Base-by-base conservation (phyloP, 306 rosid genomes). In the Quercus ilex region DNA sequence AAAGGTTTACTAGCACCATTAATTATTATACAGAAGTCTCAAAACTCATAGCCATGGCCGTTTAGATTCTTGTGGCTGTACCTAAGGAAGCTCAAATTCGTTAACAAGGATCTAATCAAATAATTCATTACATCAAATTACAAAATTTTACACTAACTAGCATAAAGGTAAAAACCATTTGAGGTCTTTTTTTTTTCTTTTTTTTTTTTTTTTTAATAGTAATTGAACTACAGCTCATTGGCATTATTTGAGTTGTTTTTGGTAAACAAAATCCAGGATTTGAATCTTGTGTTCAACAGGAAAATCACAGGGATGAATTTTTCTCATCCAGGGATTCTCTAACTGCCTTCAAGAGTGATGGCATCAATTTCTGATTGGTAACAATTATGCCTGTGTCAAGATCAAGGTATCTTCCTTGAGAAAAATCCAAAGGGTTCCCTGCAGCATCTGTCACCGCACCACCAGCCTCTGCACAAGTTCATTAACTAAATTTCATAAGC, bases 291-390 rank as follows among this genome's bases (percentile, higher is more conserved):
- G 12, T 51, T 55, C 8, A 8, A 74, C 57, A 17, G 55, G 78
- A 74, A 41, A 41, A 90, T 91, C 83, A 92, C 80, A 92, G 60
- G 25, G 97, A 87, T 19, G 99, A 88, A 70, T 83, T 80, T 69
- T 57, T 77, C 85, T 91, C 95, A 23, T 84, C 85, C 81, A 92
- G 81, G 9, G 97, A 89, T 81, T 91, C 97, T 85, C 83, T 87
- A 69, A 91, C 97, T 43, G 97, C 99, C 88, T 81, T 87, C 79
- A 89, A 77, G 18, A 86, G 90, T 33, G 86, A 87, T n/a, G 99
- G 99, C 99, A 92, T 94, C 88, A 94, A 73, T 77, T 88, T 92
- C 89, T 86, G 89, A 83, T 95, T 95, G 56, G 97, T 90, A 55
- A 90, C 99, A 58, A 95, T 83, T 56, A 92, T 95, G 78, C 99